Base-by-base conservation (phyloP, 148 eudicot species). In the Diospyros lotus region DNA sequence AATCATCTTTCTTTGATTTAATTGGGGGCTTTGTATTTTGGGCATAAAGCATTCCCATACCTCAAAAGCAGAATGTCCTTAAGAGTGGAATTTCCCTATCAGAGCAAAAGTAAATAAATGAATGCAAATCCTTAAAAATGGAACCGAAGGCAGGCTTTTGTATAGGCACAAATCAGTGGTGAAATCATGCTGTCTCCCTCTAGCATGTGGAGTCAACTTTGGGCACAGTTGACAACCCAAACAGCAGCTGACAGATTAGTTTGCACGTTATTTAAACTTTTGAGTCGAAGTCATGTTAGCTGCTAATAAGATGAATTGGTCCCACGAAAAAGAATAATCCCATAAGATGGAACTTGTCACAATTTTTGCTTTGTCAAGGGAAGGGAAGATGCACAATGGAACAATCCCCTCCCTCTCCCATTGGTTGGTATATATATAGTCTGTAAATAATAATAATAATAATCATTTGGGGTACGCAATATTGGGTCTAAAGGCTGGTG, bases 191-290 rank as follows among this genome's bases (percentile, higher is more conserved):
- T 54, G 72, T 51, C 58, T 51, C 59, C 72, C 52, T n/a, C 5
- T 13, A n/a, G n/a, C 67, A 64, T 64, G 67, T 54, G 73, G 38
- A 70, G 45, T 13, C 17, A 13, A 55, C 40, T 39, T 40, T 28
- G 10, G 60, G 73, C 62, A 13, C 12, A 54, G 58, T 54, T 55
- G 62, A 41, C 17, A 53, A 69, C 4, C 61, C 44, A 69, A 55
- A 28, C 58, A 51, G 28, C 28, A 28, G 28, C 28, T 0, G 28
- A 28, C 28, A 0, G 58, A 44, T 51, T 44, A 68, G 43, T 48
- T 68, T 68, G 42, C 55, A 18, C 71, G 28, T 68, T 48, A 38
- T 70, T 70, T 40, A 55, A 70, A 28, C 28, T 62, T 70, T 54
- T 2, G 62, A 70, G 55, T 53, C 61, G 55, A 70, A 70, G 73